Percentiles rank a stretch among this genome's conserved stretches.
phyloP scores from a whole-genome alignment of 768 basidiomycete genomes.

The Psilocybe cyanescens region DNA sequence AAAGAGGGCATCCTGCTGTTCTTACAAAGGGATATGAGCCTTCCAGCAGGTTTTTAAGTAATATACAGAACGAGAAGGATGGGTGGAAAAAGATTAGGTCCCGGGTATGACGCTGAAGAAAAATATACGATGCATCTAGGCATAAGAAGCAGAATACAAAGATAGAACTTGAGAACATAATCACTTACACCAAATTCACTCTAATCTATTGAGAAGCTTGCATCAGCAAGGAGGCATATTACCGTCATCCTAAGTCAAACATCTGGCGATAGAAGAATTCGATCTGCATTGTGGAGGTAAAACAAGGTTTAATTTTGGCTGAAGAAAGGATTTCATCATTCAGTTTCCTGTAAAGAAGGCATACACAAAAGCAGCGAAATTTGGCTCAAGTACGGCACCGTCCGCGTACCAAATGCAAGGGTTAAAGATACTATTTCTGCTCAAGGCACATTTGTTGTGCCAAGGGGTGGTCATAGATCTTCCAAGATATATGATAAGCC shows the following conservation, averaged over 20 bases:
- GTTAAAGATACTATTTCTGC: slow-evolving; percentile 26
- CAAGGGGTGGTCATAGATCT: slow-evolving; percentile 1
- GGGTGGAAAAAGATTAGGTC: slow-evolving; percentile 16
- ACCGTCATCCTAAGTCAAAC: slow-evolving; percentile 3
- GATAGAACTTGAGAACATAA: slow-evolving; percentile 15
- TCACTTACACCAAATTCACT: slow-evolving; percentile 2
- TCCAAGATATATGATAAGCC: not conserved
- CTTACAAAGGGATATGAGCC: not conserved
- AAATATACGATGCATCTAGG: slow-evolving; percentile 14
- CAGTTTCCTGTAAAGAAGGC: slow-evolving; percentile 13
- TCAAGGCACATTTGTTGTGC: slow-evolving; percentile 21
- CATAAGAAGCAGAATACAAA: slow-evolving; percentile 21
- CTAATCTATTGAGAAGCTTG: slow-evolving; percentile 16
- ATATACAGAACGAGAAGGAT: slow-evolving; percentile 9
- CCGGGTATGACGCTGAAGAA: slow-evolving; percentile 23
- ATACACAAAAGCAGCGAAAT: slow-evolving; percentile 21
- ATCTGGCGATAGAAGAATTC: slow-evolving; percentile 11
- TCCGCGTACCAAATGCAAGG: slow-evolving; percentile 27
- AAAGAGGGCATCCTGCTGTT: slow-evolving; percentile 12
- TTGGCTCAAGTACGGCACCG: slow-evolving; percentile 28
- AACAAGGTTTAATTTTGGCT: slow-evolving; percentile 9
- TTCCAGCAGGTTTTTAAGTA: slow-evolving; percentile 14
- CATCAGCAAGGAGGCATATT: slow-evolving; percentile 17
- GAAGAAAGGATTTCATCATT: slow-evolving; percentile 4
- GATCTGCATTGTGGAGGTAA: not conserved